Conservation (phyloP, 2,329 filamentous ascomycete genomes). For the Fonsecaea nubica region DNA sequence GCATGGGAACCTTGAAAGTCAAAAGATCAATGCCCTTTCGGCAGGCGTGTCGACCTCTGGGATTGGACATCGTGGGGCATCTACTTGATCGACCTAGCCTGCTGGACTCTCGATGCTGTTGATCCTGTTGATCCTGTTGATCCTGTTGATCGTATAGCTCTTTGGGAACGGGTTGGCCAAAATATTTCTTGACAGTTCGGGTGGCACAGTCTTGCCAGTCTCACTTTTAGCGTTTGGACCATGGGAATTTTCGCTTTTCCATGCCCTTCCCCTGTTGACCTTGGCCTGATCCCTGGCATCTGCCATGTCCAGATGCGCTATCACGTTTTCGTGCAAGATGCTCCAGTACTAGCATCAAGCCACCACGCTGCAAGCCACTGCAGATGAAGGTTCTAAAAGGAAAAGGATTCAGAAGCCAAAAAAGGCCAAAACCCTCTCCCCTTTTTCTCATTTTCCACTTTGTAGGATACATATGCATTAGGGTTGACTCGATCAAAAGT, state of each 20-base stretch:
- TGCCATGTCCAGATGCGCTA: slow-evolving; percentile 6
- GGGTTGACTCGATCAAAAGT: not conserved
- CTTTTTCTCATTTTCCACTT: too few relatives aligned
- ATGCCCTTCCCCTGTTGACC: slow-evolving; percentile 7
- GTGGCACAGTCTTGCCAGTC: not conserved
- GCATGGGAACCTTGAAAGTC: not conserved
- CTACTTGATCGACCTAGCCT: not conserved
- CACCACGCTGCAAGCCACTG: slow-evolving; percentile 1
- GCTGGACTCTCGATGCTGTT: not conserved
- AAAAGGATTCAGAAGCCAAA: not conserved
- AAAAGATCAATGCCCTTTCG: not conserved
- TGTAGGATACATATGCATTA: too few relatives aligned
- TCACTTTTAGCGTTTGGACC: not conserved
- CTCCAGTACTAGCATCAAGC: not conserved
- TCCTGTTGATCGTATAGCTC: not conserved
- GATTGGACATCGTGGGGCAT: not conserved
- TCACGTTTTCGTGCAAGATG: slow-evolving; percentile 8
- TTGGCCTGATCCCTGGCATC: not conserved
- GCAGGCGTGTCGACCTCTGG: slow-evolving; percentile 1
- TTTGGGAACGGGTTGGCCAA: not conserved
- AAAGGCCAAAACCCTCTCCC: not conserved
- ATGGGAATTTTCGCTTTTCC: slow-evolving; percentile 18
- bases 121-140: not conserved
- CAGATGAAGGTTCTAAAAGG: not conserved
- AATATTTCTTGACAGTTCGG: not conserved